A percentile compares a stretch with the other conserved stretches of the same genome.
phyloP scores from a whole-genome alignment of 2,329 filamentous ascomycete species.

The Coniochaeta sp. region DNA sequence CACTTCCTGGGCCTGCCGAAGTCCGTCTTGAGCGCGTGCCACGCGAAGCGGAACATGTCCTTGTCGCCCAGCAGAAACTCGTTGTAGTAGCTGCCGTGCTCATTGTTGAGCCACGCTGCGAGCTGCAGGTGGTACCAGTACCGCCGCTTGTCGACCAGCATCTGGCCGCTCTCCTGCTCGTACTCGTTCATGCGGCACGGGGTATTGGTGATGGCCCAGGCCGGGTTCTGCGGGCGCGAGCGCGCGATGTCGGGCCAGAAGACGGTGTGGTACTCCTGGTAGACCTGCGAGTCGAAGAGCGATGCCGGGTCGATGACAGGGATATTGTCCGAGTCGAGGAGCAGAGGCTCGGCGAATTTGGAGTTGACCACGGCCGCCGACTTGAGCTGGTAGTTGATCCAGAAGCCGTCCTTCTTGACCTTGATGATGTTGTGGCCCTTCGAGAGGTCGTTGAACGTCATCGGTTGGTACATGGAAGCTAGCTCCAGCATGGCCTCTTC shows the following conservation, averaged over 20 bases:
- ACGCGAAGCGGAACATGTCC: conserved; percentile 24
- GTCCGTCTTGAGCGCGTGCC: conserved; percentile 23
- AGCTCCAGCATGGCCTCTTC: conserved; percentile 10
- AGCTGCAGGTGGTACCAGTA: conserved; percentile 29
- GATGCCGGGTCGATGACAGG: conserved; percentile 19
- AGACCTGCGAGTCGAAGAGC: conserved; percentile 18
- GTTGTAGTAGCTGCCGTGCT: conserved; percentile 15
- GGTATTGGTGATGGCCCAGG: conserved; percentile 27
- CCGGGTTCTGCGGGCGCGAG: conserved; percentile 16
- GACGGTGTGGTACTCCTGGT: conserved; percentile 20
- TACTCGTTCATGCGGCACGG: conserved; percentile 25
- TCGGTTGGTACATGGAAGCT: conserved; percentile 10
- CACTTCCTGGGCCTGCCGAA: conserved; percentile 21
- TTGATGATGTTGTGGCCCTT: conserved; percentile 21
- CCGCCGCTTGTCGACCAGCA: conserved; percentile 25
- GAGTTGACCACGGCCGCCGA: conserved; percentile 25
- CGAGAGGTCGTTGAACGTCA: conserved; percentile 21
- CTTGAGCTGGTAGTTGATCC: conserved; percentile 23
- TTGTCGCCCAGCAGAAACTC: conserved; percentile 27
- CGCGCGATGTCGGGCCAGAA: conserved; percentile 30
- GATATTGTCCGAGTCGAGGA: conserved; percentile 28
- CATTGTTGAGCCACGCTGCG: conserved; percentile 22
- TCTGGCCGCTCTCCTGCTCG: conserved; percentile 25
- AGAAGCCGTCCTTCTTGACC: conserved; percentile 23
- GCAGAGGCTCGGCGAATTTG: conserved; percentile 23